Evolutionary conservation across 176 grass and related monocot species (phyloP).

Genomic region (Phoenix roebelenii): DNA sequence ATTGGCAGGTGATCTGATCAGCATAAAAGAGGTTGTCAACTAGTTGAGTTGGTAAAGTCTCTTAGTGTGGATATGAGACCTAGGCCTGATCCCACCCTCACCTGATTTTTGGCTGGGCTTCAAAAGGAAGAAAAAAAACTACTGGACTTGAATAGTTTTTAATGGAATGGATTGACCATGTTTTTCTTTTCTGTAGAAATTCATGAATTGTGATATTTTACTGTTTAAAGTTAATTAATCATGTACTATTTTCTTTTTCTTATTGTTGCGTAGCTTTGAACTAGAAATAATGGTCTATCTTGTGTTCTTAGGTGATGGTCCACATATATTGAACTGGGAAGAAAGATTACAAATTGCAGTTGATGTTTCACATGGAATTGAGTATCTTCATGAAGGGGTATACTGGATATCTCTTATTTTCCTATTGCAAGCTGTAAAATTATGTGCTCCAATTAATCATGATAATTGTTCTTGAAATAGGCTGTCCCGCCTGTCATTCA

Average conservation of each 20-base stretch:
- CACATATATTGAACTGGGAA: constrained; percentile 71
- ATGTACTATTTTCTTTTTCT: neutral
- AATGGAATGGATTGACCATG: no score
- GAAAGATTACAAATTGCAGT: constrained; percentile 85
- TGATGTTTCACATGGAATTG: constrained; percentile 86
- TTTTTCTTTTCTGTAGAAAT: no score
- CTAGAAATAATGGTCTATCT: neutral
- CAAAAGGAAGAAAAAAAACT: no score
- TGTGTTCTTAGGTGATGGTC: constrained; percentile 54
- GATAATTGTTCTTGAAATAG: constrained; percentile 38
- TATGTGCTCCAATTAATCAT: constrained; percentile 20
- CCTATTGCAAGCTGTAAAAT: constrained; percentile 10
- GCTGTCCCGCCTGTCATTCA: constrained; percentile 87
- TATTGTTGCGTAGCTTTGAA: constrained; percentile 4
- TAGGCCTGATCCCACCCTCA: no score
- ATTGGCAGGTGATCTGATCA: no score
- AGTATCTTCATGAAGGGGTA: constrained; percentile 99
- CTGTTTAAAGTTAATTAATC: no score
- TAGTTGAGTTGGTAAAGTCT: no score
- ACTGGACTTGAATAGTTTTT: no score
- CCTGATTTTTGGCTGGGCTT: no score
- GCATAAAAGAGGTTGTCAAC: no score
- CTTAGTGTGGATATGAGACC: no score
- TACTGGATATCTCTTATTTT: constrained; percentile 8
- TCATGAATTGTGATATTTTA: no score